Percentiles rank a stretch among this genome's conserved stretches.
Conservation (phyloP, 345 rosid genomes). For the Pugionium cornutum region DNA sequence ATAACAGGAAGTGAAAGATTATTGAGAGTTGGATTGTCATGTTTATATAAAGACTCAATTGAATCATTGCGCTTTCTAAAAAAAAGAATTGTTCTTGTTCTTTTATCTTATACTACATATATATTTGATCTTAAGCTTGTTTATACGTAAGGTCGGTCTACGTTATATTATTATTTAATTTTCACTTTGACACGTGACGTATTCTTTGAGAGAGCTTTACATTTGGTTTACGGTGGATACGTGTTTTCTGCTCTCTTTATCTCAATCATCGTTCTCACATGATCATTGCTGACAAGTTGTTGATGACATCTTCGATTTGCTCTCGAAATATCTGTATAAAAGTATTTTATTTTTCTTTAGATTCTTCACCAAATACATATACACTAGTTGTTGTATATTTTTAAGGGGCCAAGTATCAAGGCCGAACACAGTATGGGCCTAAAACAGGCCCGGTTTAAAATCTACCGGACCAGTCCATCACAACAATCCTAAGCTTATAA, state of each 20-base stretch:
- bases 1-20: slow-evolving; percentile 19
- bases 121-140: background rate
- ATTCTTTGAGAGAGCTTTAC: background rate
- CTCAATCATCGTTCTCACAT: slow-evolving; percentile 3
- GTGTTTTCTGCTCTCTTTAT: slow-evolving; percentile 23
- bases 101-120: background rate
- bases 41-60: slow-evolving; percentile 29
- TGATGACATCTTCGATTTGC: background rate
- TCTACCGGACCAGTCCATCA: slow-evolving; percentile 8
- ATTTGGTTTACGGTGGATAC: slow-evolving; percentile 15
- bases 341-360: background rate
- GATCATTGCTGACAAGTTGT: slow-evolving; percentile 9
- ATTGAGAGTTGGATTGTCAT: slow-evolving; percentile 28
- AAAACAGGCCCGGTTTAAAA: background rate
- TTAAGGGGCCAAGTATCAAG: too few relatives aligned
- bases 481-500: too few relatives aligned
- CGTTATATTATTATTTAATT: background rate
- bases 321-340: background rate
- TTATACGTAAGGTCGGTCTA: slow-evolving; percentile 27
- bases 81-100: background rate
- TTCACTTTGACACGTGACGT: slow-evolving; percentile 12
- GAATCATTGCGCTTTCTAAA: slow-evolving; percentile 9
- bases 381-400: too few relatives aligned
- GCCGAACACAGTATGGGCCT: slow-evolving; percentile 10
- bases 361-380: too few relatives aligned